phyloP scores from a whole-genome alignment of 225 moss, liverwort and hornwort species.

The Straminergon stramineum region DNA sequence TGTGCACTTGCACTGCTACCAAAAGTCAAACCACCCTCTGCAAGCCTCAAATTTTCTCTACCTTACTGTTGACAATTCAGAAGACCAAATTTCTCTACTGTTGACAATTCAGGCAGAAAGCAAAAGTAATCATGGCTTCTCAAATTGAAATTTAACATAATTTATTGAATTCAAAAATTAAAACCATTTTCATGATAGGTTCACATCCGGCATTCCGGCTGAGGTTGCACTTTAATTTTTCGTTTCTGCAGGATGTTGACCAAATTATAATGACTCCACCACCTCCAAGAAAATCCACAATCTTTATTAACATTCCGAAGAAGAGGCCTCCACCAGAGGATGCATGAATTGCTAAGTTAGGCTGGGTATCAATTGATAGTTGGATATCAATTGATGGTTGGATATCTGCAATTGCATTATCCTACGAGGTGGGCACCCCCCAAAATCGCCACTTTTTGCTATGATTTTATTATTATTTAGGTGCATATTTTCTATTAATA shows the following conservation, averaged over 20 bases:
- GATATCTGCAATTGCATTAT: neutral
- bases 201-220: too few species aligned
- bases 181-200: neutral
- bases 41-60: neutral
- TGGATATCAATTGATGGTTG: neutral
- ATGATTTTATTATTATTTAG: too few species aligned
- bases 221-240: neutral
- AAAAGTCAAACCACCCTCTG: neutral
- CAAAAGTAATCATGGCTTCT: neutral
- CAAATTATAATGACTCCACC: neutral
- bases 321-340: neutral
- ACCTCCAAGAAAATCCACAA: neutral
- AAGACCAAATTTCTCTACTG: neutral
- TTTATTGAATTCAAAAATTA: neutral
- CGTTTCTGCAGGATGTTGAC: neutral
- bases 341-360: neutral
- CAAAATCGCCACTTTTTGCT: neutral
- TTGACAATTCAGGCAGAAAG: neutral
- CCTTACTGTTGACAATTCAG: neutral
- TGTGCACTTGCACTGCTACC: neutral
- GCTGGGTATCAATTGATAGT: neutral
- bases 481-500: fast-evolving
- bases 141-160: neutral
- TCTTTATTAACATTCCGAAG: neutral
- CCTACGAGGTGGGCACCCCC: neutral